Evolutionary conservation across 23 red algal genomes (phyloP).

Genomic region (Gracilaria gracilis): DNA sequence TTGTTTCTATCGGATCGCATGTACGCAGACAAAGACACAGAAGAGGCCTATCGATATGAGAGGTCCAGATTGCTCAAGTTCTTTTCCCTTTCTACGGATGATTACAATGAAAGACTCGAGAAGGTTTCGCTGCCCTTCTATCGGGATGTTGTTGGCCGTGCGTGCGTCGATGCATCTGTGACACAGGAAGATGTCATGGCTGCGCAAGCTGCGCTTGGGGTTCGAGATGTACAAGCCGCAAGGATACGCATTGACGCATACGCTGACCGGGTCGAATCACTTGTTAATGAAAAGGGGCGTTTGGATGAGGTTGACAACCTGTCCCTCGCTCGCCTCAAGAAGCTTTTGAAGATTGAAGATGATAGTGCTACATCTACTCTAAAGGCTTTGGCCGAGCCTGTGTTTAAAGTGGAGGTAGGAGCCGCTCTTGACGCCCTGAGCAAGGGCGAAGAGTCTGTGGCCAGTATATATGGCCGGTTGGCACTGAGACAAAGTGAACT

Average conservation of each 20-base stretch:
- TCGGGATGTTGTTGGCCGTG: constrained; percentile 65
- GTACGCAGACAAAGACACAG: constrained; percentile 90
- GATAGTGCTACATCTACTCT: constrained; percentile 69
- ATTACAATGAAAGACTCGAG: constrained; percentile 80
- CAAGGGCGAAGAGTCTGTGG: constrained; percentile 63
- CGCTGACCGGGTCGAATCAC: constrained; percentile 67
- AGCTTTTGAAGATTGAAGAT: constrained; percentile 72
- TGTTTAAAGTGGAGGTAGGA: constrained; percentile 76
- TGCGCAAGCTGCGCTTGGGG: constrained; percentile 80
- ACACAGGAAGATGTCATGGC: constrained; percentile 57
- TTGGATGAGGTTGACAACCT: constrained; percentile 67
- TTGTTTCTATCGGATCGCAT: constrained; percentile 90
- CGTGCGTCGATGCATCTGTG: constrained; percentile 58
- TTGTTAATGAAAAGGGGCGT: constrained; percentile 73
- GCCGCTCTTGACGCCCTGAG: constrained; percentile 58
- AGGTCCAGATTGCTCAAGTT: constrained; percentile 81
- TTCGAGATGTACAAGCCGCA: constrained; percentile 66
- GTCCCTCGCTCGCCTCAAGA: constrained; percentile 44
- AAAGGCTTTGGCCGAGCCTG: constrained; percentile 75
- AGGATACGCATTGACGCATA: constrained; percentile 82
- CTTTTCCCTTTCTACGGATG: constrained; percentile 75
- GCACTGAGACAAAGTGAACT: constrained; percentile 77
- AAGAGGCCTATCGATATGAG: constrained; percentile 96
- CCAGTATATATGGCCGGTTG: constrained; percentile 62
- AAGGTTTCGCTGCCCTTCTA: constrained; percentile 90